Percentiles rank a stretch among this genome's conserved stretches.
Conservation (phyloP, 2,329 filamentous ascomycete species). For the Xylariaceae sp. region DNA sequence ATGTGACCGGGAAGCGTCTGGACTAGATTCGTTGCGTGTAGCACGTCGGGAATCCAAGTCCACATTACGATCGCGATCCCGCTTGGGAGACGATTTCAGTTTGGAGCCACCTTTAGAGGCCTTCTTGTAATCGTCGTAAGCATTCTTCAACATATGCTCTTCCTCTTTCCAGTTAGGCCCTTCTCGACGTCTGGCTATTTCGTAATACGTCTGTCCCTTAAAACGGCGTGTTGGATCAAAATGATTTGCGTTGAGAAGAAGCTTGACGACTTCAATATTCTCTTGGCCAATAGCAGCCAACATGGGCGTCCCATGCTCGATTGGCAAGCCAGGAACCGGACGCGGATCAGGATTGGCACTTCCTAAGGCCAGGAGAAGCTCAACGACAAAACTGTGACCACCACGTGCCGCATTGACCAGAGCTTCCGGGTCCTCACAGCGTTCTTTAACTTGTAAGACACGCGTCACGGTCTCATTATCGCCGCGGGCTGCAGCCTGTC, state of each 20-base stretch:
- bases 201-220: slow-evolving; percentile 80
- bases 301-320: slow-evolving; percentile 87
- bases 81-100: slow-evolving; percentile 51
- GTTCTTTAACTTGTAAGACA: slow-evolving; percentile 63
- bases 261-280: slow-evolving; percentile 80
- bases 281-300: slow-evolving; percentile 89
- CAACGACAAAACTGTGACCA: slow-evolving; percentile 85
- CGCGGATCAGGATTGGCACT: slow-evolving; percentile 69
- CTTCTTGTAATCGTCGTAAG: slow-evolving; percentile 68
- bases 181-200: slow-evolving; percentile 79
- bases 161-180: slow-evolving; percentile 93
- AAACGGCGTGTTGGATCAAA: slow-evolving; percentile 84
- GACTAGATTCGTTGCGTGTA: slow-evolving; percentile 48
- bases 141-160: slow-evolving; percentile 75
- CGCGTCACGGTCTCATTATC: slow-evolving; percentile 64
- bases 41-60: slow-evolving; percentile 48
- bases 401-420: slow-evolving; percentile 90
- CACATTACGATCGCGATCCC: slow-evolving; percentile 44
- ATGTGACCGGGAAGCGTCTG: slow-evolving; percentile 44
- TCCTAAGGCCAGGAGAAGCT: slow-evolving; percentile 72
- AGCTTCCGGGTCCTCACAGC: slow-evolving; percentile 75
- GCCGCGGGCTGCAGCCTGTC: slow-evolving; percentile 61
- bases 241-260: slow-evolving; percentile 73
- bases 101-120: slow-evolving; percentile 52
- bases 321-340: slow-evolving; percentile 59